Conservation (phyloP, 2,329 filamentous ascomycete species). For the Sporothrix protearum region DNA sequence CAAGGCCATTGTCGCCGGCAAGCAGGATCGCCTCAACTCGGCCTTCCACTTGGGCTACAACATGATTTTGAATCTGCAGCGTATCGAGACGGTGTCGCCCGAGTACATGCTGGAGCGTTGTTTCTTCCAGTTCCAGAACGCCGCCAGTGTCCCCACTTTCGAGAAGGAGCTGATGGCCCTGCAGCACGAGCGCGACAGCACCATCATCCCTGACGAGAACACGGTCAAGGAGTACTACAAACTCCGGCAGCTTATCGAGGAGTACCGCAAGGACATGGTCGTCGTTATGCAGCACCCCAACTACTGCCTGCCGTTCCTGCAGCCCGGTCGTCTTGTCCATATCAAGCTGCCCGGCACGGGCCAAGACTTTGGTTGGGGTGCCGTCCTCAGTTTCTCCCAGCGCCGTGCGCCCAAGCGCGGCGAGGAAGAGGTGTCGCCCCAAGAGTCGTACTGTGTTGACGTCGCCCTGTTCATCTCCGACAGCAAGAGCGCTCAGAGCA, state of each 20-base stretch:
- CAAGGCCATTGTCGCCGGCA: conserved; percentile 90
- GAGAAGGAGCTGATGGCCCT: conserved; percentile 79
- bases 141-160: conserved; percentile 74
- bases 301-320: conserved; percentile 79
- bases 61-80: conserved; percentile 94
- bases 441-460: conserved; percentile 79
- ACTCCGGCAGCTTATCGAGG: conserved; percentile 76
- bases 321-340: conserved; percentile 80
- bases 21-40: conserved; percentile 95
- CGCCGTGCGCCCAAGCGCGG: conserved; percentile 62
- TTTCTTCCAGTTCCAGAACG: conserved; percentile 98
- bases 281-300: conserved; percentile 88
- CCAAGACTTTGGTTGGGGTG: conserved; percentile 90
- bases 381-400: conserved; percentile 69
- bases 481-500: conserved; percentile 45
- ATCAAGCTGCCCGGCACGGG: conserved; percentile 72
- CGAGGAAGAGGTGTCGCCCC: conserved; percentile 64
- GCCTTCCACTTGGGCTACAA: conserved; percentile 98
- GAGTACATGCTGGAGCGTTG: conserved; percentile 99
- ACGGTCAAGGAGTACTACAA: conserved; percentile 94
- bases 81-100: conserved; percentile 98
- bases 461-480: conserved; percentile 63
- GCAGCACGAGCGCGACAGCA: conserved; percentile 68
- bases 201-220: conserved; percentile 78
- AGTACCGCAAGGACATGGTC: conserved; percentile 84